These are phyloP conservation scores for Debaryomycetaceae sp. DNA, from an alignment of 1,139 yeast genomes.

Conservation along the genomic window DNA sequence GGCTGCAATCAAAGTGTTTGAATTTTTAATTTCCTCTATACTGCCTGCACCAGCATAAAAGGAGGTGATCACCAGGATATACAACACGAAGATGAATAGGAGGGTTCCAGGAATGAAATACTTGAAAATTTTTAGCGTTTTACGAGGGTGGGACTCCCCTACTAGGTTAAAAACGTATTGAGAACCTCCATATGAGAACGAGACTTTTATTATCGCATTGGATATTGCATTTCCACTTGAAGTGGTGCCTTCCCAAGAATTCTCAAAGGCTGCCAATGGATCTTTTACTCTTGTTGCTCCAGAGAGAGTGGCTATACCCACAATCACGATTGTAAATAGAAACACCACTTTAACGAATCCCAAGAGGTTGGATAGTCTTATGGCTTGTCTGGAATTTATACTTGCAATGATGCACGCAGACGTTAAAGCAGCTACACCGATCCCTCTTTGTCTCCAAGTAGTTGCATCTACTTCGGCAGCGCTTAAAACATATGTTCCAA, in stretches of 20 bases:
- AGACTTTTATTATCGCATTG: constrained; percentile 39
- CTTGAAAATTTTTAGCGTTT: constrained; percentile 27
- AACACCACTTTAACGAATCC: constrained; percentile 40
- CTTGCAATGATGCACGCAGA: constrained; percentile 25
- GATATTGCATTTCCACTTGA: constrained; percentile 39
- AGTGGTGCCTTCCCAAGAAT: constrained; percentile 41
- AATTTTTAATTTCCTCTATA: constrained; percentile 24
- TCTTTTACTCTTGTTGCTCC: constrained; percentile 33
- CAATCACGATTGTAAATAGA: constrained; percentile 29
- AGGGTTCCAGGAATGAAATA: constrained; percentile 33
- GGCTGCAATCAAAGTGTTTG: constrained; percentile 32
- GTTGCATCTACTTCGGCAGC: constrained; percentile 33
- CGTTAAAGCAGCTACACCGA: constrained; percentile 34
- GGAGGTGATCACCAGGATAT: constrained; percentile 33
- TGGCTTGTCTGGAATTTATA: constrained; percentile 27
- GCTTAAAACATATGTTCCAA: constrained; percentile 34
- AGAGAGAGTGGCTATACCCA: constrained; percentile 38
- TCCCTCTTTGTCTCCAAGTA: constrained; percentile 41
- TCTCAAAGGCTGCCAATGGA: constrained; percentile 28
- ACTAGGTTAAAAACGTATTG: constrained; percentile 37
- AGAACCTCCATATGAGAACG: constrained; percentile 41
- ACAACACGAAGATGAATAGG: constrained; percentile 29
- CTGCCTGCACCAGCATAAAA: constrained; percentile 34
- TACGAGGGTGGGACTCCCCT: constrained; percentile 31
- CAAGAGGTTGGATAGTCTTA: constrained; percentile 30